phyloP scores from a whole-genome alignment of 768 basidiomycete species.

The Clavaria fumosa region DNA sequence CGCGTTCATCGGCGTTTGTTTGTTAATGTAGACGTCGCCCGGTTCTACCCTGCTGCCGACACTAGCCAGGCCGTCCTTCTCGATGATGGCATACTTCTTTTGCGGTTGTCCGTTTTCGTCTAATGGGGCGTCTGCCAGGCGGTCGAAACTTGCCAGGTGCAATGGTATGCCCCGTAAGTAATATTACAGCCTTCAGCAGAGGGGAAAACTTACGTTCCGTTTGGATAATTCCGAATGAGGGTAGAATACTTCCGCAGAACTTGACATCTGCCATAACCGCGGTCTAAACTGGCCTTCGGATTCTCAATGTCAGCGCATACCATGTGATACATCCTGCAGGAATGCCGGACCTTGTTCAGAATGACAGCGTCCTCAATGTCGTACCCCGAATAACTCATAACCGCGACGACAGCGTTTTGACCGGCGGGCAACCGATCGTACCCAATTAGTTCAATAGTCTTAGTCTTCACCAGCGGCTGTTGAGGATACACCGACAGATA shows the following conservation, averaged over 20 bases:
- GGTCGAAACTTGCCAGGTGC: constrained; percentile 53
- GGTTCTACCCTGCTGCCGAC: constrained; percentile 91
- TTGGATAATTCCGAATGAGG: constrained; percentile 89
- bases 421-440: constrained; percentile 96
- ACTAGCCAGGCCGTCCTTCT: constrained; percentile 84
- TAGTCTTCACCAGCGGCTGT: constrained; percentile 98
- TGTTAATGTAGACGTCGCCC: constrained; percentile 90
- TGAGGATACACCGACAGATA: constrained; percentile 97
- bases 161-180: background rate
- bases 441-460: constrained; percentile 92
- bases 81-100: constrained; percentile 83
- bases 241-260: constrained; percentile 93
- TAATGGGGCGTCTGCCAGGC: constrained; percentile 80
- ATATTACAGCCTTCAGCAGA: background rate
- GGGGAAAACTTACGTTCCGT: constrained; percentile 67
- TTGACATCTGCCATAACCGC: constrained; percentile 95
- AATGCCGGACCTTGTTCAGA: constrained; percentile 58
- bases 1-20: constrained; percentile 91
- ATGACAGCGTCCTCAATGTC: constrained; percentile 99
- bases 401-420: constrained; percentile 95
- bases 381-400: constrained; percentile 99
- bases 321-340: constrained; percentile 1
- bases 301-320: constrained; percentile 5
- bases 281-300: constrained; percentile 77
- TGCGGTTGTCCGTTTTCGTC: constrained; percentile 68